phyloP scores from a whole-genome alignment of 306 rosid genomes.

The Astragalus glycyphyllos region DNA sequence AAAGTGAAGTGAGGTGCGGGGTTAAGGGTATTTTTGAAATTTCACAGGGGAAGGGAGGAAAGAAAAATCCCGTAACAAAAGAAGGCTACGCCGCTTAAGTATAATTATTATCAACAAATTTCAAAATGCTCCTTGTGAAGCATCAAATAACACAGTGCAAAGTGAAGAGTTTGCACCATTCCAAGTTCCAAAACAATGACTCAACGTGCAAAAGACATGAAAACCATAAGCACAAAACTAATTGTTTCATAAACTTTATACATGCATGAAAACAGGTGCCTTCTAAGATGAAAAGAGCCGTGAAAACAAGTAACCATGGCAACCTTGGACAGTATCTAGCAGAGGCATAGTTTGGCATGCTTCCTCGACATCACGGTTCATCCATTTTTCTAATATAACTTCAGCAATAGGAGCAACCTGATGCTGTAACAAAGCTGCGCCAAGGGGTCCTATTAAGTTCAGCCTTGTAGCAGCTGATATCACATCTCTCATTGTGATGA shows the following conservation, averaged over 20 bases:
- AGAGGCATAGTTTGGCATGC: constrained; percentile 77
- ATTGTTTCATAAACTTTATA: constrained; percentile 3
- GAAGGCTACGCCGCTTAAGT: too few relatives aligned
- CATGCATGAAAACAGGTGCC: background rate
- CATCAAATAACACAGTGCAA: background rate
- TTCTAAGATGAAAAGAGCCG: constrained; percentile 72
- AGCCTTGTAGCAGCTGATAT: constrained; percentile 91
- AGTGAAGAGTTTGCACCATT: background rate
- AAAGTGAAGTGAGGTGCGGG: too few relatives aligned
- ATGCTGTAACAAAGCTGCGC: constrained; percentile 84
- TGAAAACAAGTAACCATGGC: constrained; percentile 82
- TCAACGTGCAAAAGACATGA: background rate
- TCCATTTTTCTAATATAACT: constrained; percentile 63
- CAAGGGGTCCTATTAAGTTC: constrained; percentile 81
- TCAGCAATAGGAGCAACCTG: constrained; percentile 71
- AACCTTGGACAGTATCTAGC: constrained; percentile 84
- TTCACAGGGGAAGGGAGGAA: too few relatives aligned
- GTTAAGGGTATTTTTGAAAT: too few relatives aligned
- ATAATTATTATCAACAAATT: background rate
- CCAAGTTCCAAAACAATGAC: constrained; percentile 6
- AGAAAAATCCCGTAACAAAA: too few relatives aligned
- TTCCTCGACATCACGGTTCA: constrained; percentile 62
- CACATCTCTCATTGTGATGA: constrained; percentile 78
- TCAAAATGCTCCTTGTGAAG: background rate
- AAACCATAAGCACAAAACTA: constrained; percentile 2